These are phyloP conservation scores for Penicillium sp. DNA, from an alignment of 2,329 filamentous ascomycete species.

Conservation along the genomic window DNA sequence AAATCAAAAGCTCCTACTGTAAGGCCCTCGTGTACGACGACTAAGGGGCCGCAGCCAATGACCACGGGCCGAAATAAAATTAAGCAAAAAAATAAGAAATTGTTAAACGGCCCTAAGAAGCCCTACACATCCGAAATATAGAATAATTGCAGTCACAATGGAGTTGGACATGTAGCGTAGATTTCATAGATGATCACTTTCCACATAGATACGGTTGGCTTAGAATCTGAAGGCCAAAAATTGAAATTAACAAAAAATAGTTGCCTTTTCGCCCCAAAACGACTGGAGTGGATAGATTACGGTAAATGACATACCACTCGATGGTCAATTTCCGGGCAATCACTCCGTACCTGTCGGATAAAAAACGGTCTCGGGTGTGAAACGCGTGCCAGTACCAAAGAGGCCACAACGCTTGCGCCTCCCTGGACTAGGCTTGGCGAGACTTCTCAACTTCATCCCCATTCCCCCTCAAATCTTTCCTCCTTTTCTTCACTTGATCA, in stretches of 20 bases:
- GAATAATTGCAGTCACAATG: not conserved
- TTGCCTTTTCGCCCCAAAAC: conserved; percentile 1
- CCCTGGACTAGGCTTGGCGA: conserved; percentile 34
- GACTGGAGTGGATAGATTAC: not conserved
- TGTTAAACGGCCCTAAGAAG: not conserved
- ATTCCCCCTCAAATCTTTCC: conserved; percentile 20
- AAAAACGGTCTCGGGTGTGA: conserved; percentile 27
- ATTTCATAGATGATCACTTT: no score
- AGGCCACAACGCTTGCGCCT: conserved; percentile 33
- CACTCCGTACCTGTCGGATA: conserved; percentile 14
- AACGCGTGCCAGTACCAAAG: conserved; percentile 12
- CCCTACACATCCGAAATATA: not conserved
- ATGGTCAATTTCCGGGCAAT: conserved; percentile 2
- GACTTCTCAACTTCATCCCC: conserved; percentile 29
- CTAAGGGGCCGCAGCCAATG: conserved; percentile 7
- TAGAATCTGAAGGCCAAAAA: not conserved
- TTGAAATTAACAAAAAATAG: not conserved
- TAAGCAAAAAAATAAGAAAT: conserved; percentile 1
- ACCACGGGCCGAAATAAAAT: conserved; percentile 2
- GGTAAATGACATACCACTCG: not conserved
- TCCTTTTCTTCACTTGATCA: conserved; percentile 21
- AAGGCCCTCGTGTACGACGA: not conserved
- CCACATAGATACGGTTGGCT: no score
- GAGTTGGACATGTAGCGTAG: not conserved
- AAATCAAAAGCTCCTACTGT: not conserved